Conservation (phyloP, 1,284 basidiomycete genomes). For the Tilletia setariae region DNA sequence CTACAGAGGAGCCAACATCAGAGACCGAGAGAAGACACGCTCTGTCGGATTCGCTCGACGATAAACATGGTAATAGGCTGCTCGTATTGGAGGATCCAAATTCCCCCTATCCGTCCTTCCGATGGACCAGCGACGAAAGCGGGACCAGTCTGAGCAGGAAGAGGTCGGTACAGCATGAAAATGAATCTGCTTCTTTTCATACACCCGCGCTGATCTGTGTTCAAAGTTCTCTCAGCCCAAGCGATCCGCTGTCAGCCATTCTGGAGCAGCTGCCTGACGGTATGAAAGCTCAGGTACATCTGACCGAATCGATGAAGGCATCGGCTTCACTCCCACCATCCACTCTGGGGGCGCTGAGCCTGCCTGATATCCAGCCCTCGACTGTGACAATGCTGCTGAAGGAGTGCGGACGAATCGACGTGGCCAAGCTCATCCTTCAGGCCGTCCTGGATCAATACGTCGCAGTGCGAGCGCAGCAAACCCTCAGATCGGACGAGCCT, state of each 20-base stretch:
- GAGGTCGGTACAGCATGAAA: background rate
- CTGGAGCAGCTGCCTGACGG: background rate
- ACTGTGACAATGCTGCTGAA: slow-evolving; percentile 33
- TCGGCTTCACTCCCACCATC: too few relatives aligned
- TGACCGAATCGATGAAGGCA: too few relatives aligned
- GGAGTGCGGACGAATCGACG: slow-evolving; percentile 25
- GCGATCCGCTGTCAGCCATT: background rate
- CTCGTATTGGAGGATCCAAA: too few relatives aligned
- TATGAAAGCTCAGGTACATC: background rate
- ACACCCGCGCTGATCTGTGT: background rate
- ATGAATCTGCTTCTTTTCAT: too few relatives aligned
- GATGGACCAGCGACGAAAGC: too few relatives aligned
- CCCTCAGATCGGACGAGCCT: too few relatives aligned
- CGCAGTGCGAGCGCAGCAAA: background rate
- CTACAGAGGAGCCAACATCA: background rate
- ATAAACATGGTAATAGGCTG: too few relatives aligned
- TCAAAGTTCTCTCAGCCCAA: background rate
- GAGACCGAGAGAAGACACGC: too few relatives aligned
- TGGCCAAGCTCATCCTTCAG: slow-evolving; percentile 29
- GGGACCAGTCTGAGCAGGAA: too few relatives aligned
- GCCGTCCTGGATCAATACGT: slow-evolving; percentile 34
- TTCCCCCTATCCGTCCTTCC: too few relatives aligned
- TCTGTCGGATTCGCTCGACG: too few relatives aligned
- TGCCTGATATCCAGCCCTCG: slow-evolving; percentile 21
- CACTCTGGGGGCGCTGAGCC: too few relatives aligned